Conservation (phyloP, 805 yeast species). For the Brettanomyces anomalus region DNA sequence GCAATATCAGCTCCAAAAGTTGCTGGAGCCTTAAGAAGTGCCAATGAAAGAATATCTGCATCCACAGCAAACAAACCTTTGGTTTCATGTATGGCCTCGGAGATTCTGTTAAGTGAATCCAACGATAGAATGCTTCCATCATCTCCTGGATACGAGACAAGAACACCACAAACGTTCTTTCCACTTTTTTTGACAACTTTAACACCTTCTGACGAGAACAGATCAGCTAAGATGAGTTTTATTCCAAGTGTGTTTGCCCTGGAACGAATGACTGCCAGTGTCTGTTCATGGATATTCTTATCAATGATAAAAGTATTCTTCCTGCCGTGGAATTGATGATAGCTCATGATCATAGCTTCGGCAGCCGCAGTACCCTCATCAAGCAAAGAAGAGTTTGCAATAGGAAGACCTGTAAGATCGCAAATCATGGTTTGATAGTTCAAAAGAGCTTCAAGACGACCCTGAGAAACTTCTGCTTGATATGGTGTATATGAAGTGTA, state of each 20-base stretch:
- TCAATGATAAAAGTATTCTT: slow-evolving; percentile 66
- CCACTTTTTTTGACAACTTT: slow-evolving; percentile 26
- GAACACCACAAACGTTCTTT: slow-evolving; percentile 58
- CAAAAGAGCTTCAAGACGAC: slow-evolving; percentile 81
- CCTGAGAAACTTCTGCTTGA: slow-evolving; percentile 97
- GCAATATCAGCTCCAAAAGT: slow-evolving; percentile 88
- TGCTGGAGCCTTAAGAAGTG: slow-evolving; percentile 76
- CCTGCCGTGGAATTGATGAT: slow-evolving; percentile 58
- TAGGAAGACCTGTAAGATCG: slow-evolving; percentile 88
- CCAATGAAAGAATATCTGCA: slow-evolving; percentile 85
- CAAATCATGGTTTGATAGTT: slow-evolving; percentile 90
- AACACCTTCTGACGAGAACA: slow-evolving; percentile 34
- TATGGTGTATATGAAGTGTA: slow-evolving; percentile 98
- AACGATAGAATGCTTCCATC: slow-evolving; percentile 58
- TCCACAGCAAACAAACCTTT: slow-evolving; percentile 80
- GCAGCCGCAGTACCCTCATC: slow-evolving; percentile 98
- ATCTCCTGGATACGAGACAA: slow-evolving; percentile 87
- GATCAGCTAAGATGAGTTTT: slow-evolving; percentile 48
- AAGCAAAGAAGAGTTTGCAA: slow-evolving; percentile 88
- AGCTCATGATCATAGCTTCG: slow-evolving; percentile 88
- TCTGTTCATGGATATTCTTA: slow-evolving; percentile 72
- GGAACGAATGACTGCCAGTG: slow-evolving; percentile 66
- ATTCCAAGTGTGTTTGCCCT: slow-evolving; percentile 73
- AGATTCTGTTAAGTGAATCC: slow-evolving; percentile 41
- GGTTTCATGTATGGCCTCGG: slow-evolving; percentile 55